Evolutionary conservation across 208 protist species (phyloP).

Genomic region (Leishmania guyanensis): DNA sequence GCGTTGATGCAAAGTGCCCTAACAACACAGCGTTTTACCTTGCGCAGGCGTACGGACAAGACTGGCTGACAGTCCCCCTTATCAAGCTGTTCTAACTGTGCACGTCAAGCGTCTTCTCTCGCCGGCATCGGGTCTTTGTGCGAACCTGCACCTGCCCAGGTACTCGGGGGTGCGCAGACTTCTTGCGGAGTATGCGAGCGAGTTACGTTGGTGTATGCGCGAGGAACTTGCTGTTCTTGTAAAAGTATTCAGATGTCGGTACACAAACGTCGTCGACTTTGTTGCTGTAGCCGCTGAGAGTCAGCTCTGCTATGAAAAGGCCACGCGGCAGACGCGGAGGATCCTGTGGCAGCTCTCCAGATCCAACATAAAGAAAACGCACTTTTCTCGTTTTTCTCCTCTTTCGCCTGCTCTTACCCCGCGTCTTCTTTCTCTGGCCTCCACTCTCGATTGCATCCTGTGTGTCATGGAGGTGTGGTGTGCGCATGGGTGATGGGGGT

Average conservation of each 20-base stretch:
- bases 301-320: not conserved
- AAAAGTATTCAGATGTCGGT: not conserved
- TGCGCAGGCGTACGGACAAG: slow-evolving; percentile 61
- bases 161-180: not conserved
- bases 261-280: not conserved
- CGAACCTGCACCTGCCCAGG: not conserved
- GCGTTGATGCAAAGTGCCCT: slow-evolving; percentile 57
- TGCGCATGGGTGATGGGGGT: not conserved
- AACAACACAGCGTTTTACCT: slow-evolving; percentile 70
- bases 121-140: not conserved
- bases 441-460: not conserved
- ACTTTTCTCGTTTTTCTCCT: slow-evolving; percentile 6
- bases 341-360: not conserved
- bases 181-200: not conserved
- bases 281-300: not conserved
- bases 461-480: not conserved
- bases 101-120: not conserved
- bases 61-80: slow-evolving; percentile 70
- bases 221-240: not conserved
- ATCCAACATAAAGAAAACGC: not conserved
- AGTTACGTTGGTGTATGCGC: not conserved
- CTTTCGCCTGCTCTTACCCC: not conserved
- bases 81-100: slow-evolving; percentile 59
- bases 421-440: not conserved
- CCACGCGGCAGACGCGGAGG: not conserved